Conservation (phyloP, 768 basidiomycete species). For the Lentinus tigrinus region DNA sequence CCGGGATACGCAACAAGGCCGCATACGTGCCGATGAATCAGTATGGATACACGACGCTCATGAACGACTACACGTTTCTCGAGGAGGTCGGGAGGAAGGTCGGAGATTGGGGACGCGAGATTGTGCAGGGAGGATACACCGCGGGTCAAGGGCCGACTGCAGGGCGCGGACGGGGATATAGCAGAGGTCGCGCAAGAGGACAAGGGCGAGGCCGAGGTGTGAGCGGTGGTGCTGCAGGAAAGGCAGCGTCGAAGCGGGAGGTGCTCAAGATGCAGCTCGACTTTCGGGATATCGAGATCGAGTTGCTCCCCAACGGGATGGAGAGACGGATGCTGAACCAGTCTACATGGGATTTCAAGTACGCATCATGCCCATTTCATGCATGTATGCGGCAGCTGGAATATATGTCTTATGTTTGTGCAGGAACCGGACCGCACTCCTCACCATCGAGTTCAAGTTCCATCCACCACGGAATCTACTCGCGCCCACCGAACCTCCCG, state of each 20-base stretch:
- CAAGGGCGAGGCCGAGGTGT: conserved; percentile 31
- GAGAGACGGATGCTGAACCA: conserved; percentile 73
- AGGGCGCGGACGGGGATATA: conserved; percentile 16
- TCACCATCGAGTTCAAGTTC: conserved; percentile 76
- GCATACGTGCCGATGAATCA: conserved; percentile 79
- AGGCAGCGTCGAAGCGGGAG: conserved; percentile 58
- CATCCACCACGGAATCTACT: conserved; percentile 51
- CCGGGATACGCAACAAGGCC: conserved; percentile 70
- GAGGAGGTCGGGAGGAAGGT: conserved; percentile 80
- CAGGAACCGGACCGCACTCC: conserved; percentile 65
- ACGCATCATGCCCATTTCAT: conserved; percentile 28
- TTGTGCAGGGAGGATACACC: conserved; percentile 59
- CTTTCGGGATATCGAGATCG: conserved; percentile 66
- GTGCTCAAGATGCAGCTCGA: conserved; percentile 68
- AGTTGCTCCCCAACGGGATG: conserved; percentile 81
- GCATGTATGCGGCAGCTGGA: conserved; percentile 6
- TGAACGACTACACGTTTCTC: conserved; percentile 85
- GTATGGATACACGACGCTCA: conserved; percentile 84
- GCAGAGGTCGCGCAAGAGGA: conserved; percentile 23
- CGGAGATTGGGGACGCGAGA: conserved; percentile 71
- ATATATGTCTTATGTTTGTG: conserved; percentile 2
- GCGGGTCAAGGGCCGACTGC: conserved; percentile 25
- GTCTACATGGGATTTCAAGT: conserved; percentile 84
- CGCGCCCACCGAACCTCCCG: conserved; percentile 33
- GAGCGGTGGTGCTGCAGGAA: conserved; percentile 31